Evolutionary conservation across 2,329 filamentous ascomycete species (phyloP).

Genomic region (Lachnellula suecica): DNA sequence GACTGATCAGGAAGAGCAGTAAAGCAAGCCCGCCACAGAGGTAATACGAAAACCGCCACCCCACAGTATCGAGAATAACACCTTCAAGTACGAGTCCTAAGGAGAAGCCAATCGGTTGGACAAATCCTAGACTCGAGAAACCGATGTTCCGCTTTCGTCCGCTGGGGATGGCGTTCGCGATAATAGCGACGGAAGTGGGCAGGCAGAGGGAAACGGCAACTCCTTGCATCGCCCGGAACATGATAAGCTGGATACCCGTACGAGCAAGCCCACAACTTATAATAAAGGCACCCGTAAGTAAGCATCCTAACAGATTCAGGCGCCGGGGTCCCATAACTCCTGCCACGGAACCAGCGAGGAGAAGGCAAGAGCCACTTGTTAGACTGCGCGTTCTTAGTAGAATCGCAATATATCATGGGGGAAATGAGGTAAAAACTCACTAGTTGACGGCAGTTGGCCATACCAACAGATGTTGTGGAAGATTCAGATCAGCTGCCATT

Average conservation of each 20-base stretch:
- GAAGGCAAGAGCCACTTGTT: slow-evolving; percentile 44
- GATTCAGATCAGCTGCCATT: slow-evolving; percentile 37
- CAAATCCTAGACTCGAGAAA: slow-evolving; percentile 44
- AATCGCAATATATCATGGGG: neutral
- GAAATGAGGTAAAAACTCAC: slow-evolving; percentile 1
- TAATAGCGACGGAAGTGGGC: slow-evolving; percentile 47
- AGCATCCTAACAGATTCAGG: slow-evolving; percentile 44
- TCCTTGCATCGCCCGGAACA: slow-evolving; percentile 46
- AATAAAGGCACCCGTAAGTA: slow-evolving; percentile 42
- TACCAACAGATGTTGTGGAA: slow-evolving; percentile 8
- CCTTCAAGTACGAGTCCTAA: slow-evolving; percentile 50
- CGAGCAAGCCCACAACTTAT: slow-evolving; percentile 41
- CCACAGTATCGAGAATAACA: slow-evolving; percentile 44
- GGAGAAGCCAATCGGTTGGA: slow-evolving; percentile 48
- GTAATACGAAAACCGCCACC: slow-evolving; percentile 50
- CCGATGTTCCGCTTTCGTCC: slow-evolving; percentile 38
- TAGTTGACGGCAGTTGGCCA: slow-evolving; percentile 13
- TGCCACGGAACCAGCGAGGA: slow-evolving; percentile 48
- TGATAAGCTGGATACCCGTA: slow-evolving; percentile 42
- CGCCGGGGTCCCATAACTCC: slow-evolving; percentile 46
- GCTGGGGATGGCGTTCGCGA: slow-evolving; percentile 44
- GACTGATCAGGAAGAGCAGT: slow-evolving; percentile 34
- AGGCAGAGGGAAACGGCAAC: slow-evolving; percentile 47
- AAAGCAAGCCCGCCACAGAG: slow-evolving; percentile 37
- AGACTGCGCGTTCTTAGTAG: slow-evolving; percentile 25